These are phyloP conservation scores for Thermothielavioides terrestris DNA, from an alignment of 495 filamentous ascomycete species.

Conservation along the genomic window DNA sequence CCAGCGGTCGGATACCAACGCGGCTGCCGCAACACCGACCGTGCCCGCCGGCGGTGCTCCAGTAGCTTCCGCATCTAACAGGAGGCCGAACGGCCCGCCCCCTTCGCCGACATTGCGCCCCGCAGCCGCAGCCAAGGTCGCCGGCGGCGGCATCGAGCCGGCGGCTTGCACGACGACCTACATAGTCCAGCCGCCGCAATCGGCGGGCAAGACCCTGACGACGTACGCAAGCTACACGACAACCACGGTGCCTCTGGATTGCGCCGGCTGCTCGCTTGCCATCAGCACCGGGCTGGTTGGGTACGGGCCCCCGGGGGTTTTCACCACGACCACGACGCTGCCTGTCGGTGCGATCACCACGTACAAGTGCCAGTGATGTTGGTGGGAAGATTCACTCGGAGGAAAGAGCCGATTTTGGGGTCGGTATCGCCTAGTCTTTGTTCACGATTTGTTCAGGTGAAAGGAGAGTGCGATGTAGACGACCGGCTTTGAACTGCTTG, in stretches of 20 bases:
- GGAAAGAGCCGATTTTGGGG: too few species aligned
- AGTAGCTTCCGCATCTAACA: not conserved
- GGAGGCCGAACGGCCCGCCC: not conserved
- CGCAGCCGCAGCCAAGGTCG: not conserved
- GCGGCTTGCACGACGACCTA: constrained; percentile 21
- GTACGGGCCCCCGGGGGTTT: constrained; percentile 18
- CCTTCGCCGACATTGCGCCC: not conserved
- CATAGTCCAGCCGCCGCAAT: constrained; percentile 17
- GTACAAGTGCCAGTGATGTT: constrained; percentile 17
- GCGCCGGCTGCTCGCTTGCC: constrained; percentile 19
- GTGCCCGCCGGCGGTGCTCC: too few species aligned
- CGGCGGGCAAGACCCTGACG: constrained; percentile 20
- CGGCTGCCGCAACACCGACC: not conserved
- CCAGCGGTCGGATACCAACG: not conserved
- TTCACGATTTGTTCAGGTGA: too few species aligned
- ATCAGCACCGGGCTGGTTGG: constrained; percentile 20
- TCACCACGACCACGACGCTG: constrained; percentile 22
- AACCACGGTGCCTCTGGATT: constrained; percentile 15
- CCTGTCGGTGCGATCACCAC: constrained; percentile 21
- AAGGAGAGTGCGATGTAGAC: too few species aligned
- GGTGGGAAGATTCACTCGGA: not conserved
- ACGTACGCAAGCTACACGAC: constrained; percentile 20
- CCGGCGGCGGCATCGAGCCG: not conserved
- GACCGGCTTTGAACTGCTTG: too few species aligned
- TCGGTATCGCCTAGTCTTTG: too few species aligned